Conservation (phyloP, 2,329 filamentous ascomycete species). For the Thielaviopsis populi region DNA sequence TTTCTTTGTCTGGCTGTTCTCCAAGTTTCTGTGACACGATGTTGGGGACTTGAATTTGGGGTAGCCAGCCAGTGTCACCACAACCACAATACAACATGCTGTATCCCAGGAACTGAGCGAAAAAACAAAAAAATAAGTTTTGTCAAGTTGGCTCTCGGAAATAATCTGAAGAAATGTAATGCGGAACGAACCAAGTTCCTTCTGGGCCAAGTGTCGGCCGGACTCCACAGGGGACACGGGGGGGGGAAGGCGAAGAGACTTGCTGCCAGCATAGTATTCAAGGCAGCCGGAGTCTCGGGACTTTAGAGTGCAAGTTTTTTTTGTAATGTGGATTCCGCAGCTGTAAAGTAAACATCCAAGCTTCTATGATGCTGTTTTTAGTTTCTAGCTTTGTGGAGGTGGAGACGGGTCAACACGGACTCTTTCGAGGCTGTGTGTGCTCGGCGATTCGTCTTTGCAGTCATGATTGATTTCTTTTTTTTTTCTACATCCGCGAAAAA, state of each 20-base stretch:
- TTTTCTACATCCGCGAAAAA: neutral
- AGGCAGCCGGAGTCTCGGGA: neutral
- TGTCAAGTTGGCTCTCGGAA: no score
- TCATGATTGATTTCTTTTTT: no score
- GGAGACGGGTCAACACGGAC: neutral
- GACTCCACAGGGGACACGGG: neutral
- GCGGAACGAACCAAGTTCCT: neutral
- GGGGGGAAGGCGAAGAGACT: no score
- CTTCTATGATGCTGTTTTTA: constrained; percentile 1
- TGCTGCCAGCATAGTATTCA: neutral
- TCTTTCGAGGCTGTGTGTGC: neutral
- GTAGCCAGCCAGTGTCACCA: neutral
- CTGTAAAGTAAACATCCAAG: neutral
- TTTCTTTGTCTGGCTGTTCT: neutral
- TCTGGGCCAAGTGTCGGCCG: neutral
- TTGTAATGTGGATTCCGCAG: neutral
- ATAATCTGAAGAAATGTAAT: no score
- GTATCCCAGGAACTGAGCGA: no score
- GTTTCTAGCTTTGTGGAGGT: neutral
- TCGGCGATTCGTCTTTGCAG: neutral
- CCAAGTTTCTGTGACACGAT: neutral
- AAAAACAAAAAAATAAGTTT: no score
- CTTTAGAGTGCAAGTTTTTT: neutral
- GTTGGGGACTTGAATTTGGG: neutral
- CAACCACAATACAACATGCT: neutral